Evolutionary conservation across 2,329 filamentous ascomycete genomes (phyloP).

Genomic region (Aspergillus pseudoglaucus): DNA sequence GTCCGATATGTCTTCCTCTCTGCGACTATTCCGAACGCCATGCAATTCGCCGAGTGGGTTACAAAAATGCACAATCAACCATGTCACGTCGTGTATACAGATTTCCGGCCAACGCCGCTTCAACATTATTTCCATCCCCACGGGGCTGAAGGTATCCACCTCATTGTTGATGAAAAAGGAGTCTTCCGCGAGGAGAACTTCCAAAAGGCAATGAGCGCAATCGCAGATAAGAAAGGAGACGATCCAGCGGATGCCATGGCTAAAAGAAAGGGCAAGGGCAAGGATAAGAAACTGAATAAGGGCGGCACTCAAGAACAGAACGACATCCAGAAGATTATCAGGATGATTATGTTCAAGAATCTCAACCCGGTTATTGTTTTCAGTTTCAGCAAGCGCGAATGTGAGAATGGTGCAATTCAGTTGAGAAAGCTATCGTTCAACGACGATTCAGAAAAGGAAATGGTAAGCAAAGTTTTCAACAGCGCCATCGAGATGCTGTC

Average conservation of each 20-base stretch:
- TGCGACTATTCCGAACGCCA: conserved; percentile 95
- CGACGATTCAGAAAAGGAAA: conserved; percentile 86
- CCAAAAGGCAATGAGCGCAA: conserved; percentile 85
- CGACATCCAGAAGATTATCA: conserved; percentile 96
- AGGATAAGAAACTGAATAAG: conserved; percentile 87
- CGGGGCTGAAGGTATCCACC: conserved; percentile 83
- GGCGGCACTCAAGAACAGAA: conserved; percentile 64
- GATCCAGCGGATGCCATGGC: conserved; percentile 74
- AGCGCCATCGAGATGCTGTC: conserved; percentile 90
- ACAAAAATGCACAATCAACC: conserved; percentile 96
- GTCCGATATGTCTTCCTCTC: conserved; percentile 98
- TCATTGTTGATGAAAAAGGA: conserved; percentile 95
- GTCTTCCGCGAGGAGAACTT: conserved; percentile 96
- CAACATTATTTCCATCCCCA: conserved; percentile 98
- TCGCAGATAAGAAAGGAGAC: conserved; percentile 79
- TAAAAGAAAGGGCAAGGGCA: conserved; percentile 78
- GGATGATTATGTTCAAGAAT: conserved; percentile 97
- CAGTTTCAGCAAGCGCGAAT: conserved; percentile 98
- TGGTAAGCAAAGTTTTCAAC: conserved; percentile 90
- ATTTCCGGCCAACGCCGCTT: conserved; percentile 91
- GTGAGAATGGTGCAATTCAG: conserved; percentile 80
- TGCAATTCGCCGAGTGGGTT: conserved; percentile 99
- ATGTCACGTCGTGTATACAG: conserved; percentile 97
- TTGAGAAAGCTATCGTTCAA: conserved; percentile 90
- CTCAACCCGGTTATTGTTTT: conserved; percentile 99